These are phyloP conservation scores for Verticillium dahliae DNA, from an alignment of 2,329 filamentous ascomycete genomes.

Conservation along the genomic window DNA sequence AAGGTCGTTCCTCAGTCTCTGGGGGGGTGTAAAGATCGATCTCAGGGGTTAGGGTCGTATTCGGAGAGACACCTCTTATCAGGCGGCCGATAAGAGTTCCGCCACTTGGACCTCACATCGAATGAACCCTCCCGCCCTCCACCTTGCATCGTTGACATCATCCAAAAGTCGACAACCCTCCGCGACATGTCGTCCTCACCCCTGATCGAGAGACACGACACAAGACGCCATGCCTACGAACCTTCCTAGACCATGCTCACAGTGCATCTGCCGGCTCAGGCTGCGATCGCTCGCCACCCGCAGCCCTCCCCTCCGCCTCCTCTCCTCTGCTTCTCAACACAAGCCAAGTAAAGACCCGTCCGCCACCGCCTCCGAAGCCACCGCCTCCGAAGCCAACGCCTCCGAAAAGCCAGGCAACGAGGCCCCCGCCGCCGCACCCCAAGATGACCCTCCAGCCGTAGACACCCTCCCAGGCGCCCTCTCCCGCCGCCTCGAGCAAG, in stretches of 20 bases:
- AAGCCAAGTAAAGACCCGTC: background rate
- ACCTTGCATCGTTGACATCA: background rate
- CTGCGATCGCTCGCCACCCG: background rate
- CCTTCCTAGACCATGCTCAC: background rate
- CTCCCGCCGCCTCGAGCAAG: conserved; percentile 52
- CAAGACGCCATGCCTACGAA: background rate
- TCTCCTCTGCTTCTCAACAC: background rate
- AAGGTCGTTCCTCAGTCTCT: too few relatives aligned
- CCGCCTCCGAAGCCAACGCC: background rate
- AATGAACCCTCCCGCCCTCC: background rate
- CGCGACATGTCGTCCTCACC: background rate
- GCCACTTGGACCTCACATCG: background rate
- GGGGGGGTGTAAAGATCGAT: too few relatives aligned
- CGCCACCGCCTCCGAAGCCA: background rate
- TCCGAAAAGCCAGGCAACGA: background rate
- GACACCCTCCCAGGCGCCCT: conserved; percentile 33
- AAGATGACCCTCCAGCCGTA: background rate
- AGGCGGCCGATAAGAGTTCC: background rate
- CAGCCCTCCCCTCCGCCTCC: background rate
- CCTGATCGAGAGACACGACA: background rate
- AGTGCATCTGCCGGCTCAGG: background rate
- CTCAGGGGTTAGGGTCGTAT: too few relatives aligned
- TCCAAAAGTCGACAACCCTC: background rate
- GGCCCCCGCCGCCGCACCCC: background rate
- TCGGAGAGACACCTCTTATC: too few relatives aligned